These are phyloP conservation scores for Inonotus hispidus DNA, from an alignment of 1,284 basidiomycete species.

Conservation along the genomic window DNA sequence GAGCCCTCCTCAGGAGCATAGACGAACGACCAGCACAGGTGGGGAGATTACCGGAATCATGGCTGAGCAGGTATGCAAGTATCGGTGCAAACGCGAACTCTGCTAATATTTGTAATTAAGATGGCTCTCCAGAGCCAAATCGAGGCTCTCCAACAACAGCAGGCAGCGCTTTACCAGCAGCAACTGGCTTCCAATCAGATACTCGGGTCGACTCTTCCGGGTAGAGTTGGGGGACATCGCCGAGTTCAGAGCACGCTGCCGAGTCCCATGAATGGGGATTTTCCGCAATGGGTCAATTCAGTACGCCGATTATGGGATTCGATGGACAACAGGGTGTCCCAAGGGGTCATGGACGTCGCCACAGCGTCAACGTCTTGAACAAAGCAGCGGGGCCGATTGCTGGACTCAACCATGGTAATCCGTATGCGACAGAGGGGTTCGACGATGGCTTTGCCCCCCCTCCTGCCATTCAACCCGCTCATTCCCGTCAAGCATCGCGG, in stretches of 20 bases:
- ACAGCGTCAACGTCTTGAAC: slow-evolving; percentile 91
- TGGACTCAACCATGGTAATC: slow-evolving; percentile 46
- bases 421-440: slow-evolving; percentile 56
- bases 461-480: slow-evolving; percentile 48
- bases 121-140: slow-evolving; percentile 88
- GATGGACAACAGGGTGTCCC: slow-evolving; percentile 66
- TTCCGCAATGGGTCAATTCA: slow-evolving; percentile 65
- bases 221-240: slow-evolving; percentile 61
- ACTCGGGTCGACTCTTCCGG: slow-evolving; percentile 56
- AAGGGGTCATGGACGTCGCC: slow-evolving; percentile 85
- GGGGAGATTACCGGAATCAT: slow-evolving; percentile 81
- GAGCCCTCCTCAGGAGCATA: slow-evolving; percentile 32
- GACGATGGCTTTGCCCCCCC: slow-evolving; percentile 71
- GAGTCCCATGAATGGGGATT: slow-evolving; percentile 49
- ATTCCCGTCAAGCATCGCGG: slow-evolving; percentile 73
- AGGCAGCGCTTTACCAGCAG: slow-evolving; percentile 82
- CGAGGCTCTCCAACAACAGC: slow-evolving; percentile 85
- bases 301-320: slow-evolving; percentile 50
- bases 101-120: slow-evolving; percentile 36
- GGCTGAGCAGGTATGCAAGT: slow-evolving; percentile 73
- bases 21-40: slow-evolving; percentile 52
- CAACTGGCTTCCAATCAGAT: slow-evolving; percentile 76
- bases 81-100: background rate
- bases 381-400: slow-evolving; percentile 51
- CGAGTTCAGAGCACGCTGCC: slow-evolving; percentile 87